Conservation (phyloP, 2,329 filamentous ascomycete species). For the Colletotrichum camelliae region DNA sequence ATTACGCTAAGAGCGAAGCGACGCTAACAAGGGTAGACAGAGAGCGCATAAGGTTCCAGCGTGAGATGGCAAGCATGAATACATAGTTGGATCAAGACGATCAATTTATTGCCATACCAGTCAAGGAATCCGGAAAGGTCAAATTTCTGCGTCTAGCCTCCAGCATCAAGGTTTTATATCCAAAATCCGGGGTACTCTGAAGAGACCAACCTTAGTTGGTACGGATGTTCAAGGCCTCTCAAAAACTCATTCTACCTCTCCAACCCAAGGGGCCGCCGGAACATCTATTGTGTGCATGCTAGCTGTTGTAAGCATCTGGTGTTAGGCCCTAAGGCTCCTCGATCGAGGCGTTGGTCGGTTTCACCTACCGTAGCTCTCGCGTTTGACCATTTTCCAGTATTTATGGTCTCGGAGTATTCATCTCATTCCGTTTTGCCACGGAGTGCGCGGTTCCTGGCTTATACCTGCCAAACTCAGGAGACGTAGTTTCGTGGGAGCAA, state of each 20-base stretch:
- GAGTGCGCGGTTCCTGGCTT: not conserved
- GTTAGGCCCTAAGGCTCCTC: too few relatives aligned
- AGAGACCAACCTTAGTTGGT: not conserved
- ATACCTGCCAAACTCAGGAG: not conserved
- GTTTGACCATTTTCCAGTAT: fast-evolving
- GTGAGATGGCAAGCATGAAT: too few relatives aligned
- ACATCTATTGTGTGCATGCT: too few relatives aligned
- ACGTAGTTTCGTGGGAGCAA: not conserved
- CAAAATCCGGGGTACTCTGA: fast-evolving
- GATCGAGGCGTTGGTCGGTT: fast-evolving
- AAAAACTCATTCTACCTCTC: fast-evolving
- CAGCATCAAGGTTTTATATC: not conserved
- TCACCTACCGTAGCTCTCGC: fast-evolving
- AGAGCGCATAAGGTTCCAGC: not conserved
- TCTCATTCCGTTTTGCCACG: fast-evolving
- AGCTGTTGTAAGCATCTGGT: fast-evolving
- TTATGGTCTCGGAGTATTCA: fast-evolving
- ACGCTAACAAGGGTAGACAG: too few relatives aligned
- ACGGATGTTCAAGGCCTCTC: fast-evolving
- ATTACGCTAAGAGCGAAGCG: too few relatives aligned
- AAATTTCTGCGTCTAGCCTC: too few relatives aligned
- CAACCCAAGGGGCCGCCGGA: too few relatives aligned
- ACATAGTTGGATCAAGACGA: fast-evolving
- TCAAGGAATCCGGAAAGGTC: too few relatives aligned
- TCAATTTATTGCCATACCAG: too few relatives aligned